Evolutionary conservation across 129 eudicot species (phyloP).

Genomic region (Dittrichia graveolens): DNA sequence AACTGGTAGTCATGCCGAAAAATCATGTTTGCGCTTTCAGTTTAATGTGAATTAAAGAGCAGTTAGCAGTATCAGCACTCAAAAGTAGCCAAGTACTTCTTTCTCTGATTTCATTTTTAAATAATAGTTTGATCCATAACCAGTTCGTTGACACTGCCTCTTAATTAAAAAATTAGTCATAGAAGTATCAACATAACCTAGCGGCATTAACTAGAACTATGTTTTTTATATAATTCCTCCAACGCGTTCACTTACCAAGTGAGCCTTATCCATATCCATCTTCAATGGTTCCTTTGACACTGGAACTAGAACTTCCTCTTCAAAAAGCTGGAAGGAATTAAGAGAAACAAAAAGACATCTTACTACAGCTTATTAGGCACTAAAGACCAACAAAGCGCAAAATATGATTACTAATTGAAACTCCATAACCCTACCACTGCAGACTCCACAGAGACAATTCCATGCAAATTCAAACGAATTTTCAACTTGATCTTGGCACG

Average conservation of each 20-base stretch:
- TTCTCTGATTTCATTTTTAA: no score
- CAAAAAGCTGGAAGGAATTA: constrained; percentile 57
- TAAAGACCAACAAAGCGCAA: not conserved
- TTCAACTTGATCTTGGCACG: constrained; percentile 69
- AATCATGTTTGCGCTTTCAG: no score
- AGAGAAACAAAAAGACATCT: not conserved
- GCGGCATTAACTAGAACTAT: no score
- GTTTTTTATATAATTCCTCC: no score
- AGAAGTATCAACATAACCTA: no score
- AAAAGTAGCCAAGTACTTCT: no score
- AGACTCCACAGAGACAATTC: constrained; percentile 71
- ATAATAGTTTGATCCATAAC: no score
- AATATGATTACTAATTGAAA: not conserved
- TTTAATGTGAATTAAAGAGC: no score
- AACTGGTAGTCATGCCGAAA: not conserved
- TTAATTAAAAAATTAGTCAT: no score
- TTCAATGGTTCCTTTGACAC: constrained; percentile 60
- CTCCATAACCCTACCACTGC: constrained; percentile 50
- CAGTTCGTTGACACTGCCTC: no score
- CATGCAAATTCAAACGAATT: constrained; percentile 71
- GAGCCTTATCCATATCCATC: constrained; percentile 74
- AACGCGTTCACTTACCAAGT: no score
- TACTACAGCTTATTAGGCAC: not conserved
- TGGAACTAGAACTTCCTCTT: constrained; percentile 81
- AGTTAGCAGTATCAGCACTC: no score